These are phyloP conservation scores for Trichosporon sp. DNA, from an alignment of 1,284 basidiomycete species.

Conservation along the genomic window DNA sequence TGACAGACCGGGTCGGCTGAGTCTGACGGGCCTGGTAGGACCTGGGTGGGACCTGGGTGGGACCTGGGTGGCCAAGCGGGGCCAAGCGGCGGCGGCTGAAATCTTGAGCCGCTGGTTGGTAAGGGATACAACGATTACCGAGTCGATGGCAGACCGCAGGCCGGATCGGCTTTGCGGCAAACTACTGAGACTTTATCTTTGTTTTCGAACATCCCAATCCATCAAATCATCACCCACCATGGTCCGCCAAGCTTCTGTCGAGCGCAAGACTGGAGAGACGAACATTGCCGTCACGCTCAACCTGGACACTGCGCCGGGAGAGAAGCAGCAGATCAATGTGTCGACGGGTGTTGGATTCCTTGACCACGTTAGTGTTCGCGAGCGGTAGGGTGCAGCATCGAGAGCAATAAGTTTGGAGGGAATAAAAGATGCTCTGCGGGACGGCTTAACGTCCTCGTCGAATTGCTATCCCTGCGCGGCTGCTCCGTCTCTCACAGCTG, in stretches of 20 bases:
- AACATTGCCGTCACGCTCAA: conserved; percentile 74
- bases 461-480: too few relatives aligned
- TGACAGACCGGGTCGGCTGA: too few relatives aligned
- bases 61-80: background rate
- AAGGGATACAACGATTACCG: background rate
- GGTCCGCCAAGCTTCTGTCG: conserved; percentile 60
- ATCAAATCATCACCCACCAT: conserved; percentile 54
- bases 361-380: conserved; percentile 71
- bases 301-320: conserved; percentile 71
- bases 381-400: background rate
- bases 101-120: background rate
- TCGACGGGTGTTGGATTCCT: conserved; percentile 96
- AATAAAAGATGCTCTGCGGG: too few relatives aligned
- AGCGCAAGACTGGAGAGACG: conserved; percentile 89
- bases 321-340: conserved; percentile 73
- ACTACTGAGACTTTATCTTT: too few relatives aligned
- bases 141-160: too few relatives aligned
- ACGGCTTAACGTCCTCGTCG: too few relatives aligned
- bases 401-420: background rate
- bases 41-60: too few relatives aligned
- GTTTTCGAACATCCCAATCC: background rate
- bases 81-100: background rate
- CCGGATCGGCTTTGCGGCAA: background rate
- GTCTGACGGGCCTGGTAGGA: too few relatives aligned
- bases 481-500: too few relatives aligned